Conservation (phyloP, 192 early-diverging fungal genomes). For the Backusella mclennaniae region DNA sequence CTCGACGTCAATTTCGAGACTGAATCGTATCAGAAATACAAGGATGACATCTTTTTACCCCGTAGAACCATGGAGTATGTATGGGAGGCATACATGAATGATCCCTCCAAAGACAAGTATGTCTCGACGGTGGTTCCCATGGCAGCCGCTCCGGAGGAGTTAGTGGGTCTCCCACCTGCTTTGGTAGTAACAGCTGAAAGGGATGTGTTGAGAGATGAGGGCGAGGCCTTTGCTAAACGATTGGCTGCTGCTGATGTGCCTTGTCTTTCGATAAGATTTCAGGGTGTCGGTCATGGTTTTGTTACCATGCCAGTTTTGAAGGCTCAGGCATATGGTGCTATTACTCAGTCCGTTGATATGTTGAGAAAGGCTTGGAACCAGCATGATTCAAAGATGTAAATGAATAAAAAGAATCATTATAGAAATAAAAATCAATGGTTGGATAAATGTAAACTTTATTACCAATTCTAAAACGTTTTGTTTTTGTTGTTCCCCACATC, state of each 20-base stretch:
- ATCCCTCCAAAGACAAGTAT: not conserved
- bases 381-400: conserved; percentile 1
- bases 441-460: not conserved
- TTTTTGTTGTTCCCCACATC: not conserved
- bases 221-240: conserved; percentile 13
- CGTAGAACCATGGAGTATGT: not conserved
- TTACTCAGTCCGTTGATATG: not conserved
- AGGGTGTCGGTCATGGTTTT: conserved; percentile 17
- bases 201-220: conserved; percentile 27
- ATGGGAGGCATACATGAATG: not conserved
- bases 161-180: conserved; percentile 17
- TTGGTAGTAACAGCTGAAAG: conserved; percentile 19
- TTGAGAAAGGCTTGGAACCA: not conserved
- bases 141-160: conserved; percentile 7
- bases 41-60: not conserved
- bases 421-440: not conserved
- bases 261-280: conserved; percentile 21
- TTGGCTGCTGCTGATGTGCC: conserved; percentile 14
- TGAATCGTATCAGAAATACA: conserved; percentile 1
- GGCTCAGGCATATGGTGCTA: not conserved
- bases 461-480: not conserved
- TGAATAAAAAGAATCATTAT: not conserved
- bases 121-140: not conserved
- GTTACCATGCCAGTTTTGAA: not conserved
- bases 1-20: conserved; percentile 23